Conservation (phyloP, 2,329 filamentous ascomycete genomes). For the Colletotrichum navitas region DNA sequence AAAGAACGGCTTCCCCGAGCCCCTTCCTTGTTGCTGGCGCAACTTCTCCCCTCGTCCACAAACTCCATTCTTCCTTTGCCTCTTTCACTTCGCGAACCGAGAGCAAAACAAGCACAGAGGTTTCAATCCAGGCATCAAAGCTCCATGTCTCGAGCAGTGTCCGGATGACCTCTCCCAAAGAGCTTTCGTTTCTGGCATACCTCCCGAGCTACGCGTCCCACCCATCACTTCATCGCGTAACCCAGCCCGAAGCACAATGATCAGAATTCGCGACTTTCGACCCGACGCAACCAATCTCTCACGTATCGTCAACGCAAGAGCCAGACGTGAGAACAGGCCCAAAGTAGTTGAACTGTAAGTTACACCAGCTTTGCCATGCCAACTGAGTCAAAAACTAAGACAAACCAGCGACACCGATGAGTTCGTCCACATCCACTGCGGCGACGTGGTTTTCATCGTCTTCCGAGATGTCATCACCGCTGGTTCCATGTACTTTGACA, state of each 20-base stretch:
- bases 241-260: neutral
- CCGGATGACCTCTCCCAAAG: neutral
- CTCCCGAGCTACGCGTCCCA: neutral
- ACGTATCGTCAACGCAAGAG: neutral
- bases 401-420: conserved; percentile 12
- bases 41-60: neutral
- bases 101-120: accelerated
- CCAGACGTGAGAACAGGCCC: neutral
- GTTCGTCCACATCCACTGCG: conserved; percentile 27
- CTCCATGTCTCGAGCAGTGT: neutral
- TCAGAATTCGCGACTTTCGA: conserved; percentile 8
- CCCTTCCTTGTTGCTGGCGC: neutral
- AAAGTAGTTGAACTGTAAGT: conserved; percentile 16
- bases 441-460: conserved; percentile 20
- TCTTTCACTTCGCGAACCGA: neutral
- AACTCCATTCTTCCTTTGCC: neutral
- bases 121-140: accelerated
- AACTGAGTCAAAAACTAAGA: neutral
- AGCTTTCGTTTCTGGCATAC: neutral
- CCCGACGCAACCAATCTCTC: conserved; percentile 7
- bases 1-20: neutral
- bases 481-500: conserved; percentile 33
- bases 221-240: neutral
- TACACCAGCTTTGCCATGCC: neutral
- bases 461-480: conserved; percentile 30